Evolutionary conservation across 352 stramenopile genomes (phyloP).

Genomic region (Globisporangium mamillatum): DNA sequence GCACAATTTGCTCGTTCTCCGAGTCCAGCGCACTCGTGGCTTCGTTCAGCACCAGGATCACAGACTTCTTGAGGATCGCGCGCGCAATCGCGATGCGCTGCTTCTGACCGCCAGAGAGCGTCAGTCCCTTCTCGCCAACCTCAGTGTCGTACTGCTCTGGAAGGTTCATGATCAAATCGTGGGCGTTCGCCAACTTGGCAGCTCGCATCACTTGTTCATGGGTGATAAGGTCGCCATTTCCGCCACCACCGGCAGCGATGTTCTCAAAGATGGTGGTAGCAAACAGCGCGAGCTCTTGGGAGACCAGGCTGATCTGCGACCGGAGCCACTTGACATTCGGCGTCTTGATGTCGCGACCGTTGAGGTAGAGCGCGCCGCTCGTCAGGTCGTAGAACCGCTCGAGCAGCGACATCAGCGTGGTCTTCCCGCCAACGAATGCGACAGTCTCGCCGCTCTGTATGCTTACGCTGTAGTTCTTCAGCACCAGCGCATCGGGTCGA

Average conservation of each 20-base stretch:
- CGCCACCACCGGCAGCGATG: background rate
- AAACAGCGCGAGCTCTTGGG: background rate
- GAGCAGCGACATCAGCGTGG: background rate
- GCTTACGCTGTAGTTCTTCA: background rate
- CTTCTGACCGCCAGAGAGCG: too few species aligned
- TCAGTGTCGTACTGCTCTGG: constrained; percentile 77
- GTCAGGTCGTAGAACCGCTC: constrained; percentile 3
- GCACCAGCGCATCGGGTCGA: background rate
- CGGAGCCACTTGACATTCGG: background rate
- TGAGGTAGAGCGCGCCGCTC: background rate
- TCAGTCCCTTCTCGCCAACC: constrained; percentile 77
- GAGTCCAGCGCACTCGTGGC: background rate
- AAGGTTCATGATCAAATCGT: background rate
- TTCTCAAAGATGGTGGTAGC: background rate
- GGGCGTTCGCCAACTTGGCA: background rate
- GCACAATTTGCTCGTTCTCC: constrained; percentile 41
- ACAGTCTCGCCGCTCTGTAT: background rate
- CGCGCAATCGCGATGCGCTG: constrained; percentile 91
- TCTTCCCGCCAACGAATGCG: background rate
- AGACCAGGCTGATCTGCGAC: background rate
- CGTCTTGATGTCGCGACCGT: background rate
- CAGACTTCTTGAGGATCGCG: constrained; percentile 39
- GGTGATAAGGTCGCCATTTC: background rate
- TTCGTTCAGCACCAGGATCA: constrained; percentile 59
- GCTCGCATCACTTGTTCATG: background rate